Conservation (phyloP, 2,329 filamentous ascomycete genomes). For the Myriosclerotinia scirpicola region DNA sequence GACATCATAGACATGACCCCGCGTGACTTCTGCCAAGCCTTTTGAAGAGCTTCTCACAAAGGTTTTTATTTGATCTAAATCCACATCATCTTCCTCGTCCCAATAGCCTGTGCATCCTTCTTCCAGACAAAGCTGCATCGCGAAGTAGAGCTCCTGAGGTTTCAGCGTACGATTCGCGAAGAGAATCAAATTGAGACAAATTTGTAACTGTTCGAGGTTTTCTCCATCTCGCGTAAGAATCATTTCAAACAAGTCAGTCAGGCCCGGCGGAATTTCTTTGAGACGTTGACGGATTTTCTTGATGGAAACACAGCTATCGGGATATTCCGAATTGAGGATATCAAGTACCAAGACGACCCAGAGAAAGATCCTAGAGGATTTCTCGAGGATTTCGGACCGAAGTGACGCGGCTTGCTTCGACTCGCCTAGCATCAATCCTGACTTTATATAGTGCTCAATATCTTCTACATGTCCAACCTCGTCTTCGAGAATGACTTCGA, state of each 20-base stretch:
- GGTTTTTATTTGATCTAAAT: slow-evolving; percentile 39
- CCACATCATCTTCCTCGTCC: slow-evolving; percentile 32
- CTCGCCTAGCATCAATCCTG: slow-evolving; percentile 31
- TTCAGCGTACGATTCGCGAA: slow-evolving; percentile 44
- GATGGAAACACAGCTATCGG: slow-evolving; percentile 32
- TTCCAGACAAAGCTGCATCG: slow-evolving; percentile 28
- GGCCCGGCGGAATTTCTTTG: slow-evolving; percentile 39
- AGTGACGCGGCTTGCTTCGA: slow-evolving; percentile 26
- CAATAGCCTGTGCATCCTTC: slow-evolving; percentile 27
- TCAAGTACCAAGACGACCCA: slow-evolving; percentile 34
- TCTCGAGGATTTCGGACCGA: slow-evolving; percentile 26
- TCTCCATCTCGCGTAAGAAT: slow-evolving; percentile 45
- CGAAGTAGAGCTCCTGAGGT: slow-evolving; percentile 33
- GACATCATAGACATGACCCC: slow-evolving; percentile 34
- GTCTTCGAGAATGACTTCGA: slow-evolving; percentile 35
- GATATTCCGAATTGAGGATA: slow-evolving; percentile 48
- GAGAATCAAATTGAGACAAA: slow-evolving; percentile 56
- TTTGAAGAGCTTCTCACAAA: slow-evolving; percentile 46
- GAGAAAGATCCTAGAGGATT: slow-evolving; percentile 32
- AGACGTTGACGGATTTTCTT: slow-evolving; percentile 41
- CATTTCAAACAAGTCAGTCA: slow-evolving; percentile 30
- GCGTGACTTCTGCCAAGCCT: slow-evolving; percentile 45
- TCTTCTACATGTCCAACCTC: slow-evolving; percentile 37
- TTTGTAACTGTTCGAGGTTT: slow-evolving; percentile 44
- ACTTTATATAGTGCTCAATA: slow-evolving; percentile 36